Base-by-base conservation (phyloP, 352 stramenopile genomes). In the Phytophthora fragariae region DNA sequence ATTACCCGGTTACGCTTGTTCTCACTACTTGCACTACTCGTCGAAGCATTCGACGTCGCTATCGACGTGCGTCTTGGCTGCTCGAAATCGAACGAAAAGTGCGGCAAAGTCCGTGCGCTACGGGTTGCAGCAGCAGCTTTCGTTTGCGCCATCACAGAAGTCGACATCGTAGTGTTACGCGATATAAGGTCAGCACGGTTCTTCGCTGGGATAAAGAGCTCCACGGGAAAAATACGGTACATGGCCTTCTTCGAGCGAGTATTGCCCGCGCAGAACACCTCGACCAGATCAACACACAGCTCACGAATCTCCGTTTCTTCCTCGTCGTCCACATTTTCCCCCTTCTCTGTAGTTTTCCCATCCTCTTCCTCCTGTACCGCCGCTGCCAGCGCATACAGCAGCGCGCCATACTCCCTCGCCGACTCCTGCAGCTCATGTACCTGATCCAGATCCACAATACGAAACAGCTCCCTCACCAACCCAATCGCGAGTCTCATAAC, bases 211-310 rank as follows among this genome's bases (percentile, higher is more conserved):
- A 94, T 86, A 65, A 96, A 96, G 9, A 95, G 68, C 39, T 95
- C 89, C 1, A 95, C 89, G 0, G 89, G 89, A 44, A 96, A 84
- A 29, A 96, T 90, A 15, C 89, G 83, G 60, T 88, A 90, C 76
- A 96, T 92, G 0, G 79, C 76, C 61, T 88, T 92, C 62, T 93
- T 94, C 0, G 89, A 93, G 1, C 86, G 81, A 14, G 78, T 89
- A 57, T 96, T 96, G 14, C 88, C 88, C 10, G 86, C 86, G 47
- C 88, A 95, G 57, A 95, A 96, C 68, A 95, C 84, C 49, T 95
- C 88, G 35, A 96, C 85, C 2, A 96, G 69, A 49, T 91, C 84
- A 19, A 90, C 85, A 35, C 71, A 83, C 33, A 92, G 86, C 24
- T 91, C 80, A 17, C 62, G 81, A 57, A 54, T 75, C 58, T 76